Evolutionary conservation across 305 asterid species (phyloP), one percentile per base, ranked within the genome.

Genomic region (Fraxinus sp.): DNA sequence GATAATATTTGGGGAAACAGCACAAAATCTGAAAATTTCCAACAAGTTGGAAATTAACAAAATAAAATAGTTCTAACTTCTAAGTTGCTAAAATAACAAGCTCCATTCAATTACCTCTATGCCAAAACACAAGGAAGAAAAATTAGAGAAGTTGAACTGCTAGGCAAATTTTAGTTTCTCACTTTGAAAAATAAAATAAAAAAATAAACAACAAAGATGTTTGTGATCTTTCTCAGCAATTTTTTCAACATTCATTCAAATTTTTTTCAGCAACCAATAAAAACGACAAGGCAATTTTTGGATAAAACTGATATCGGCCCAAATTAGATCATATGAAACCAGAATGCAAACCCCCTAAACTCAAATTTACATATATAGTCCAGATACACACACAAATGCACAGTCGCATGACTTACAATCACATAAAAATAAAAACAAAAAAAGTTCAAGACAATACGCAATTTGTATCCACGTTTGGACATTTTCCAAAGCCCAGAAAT

Each of bases 401-500:
- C 86, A 86, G 41, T 78, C 79, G 33, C 77, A 77, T 57, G 43
- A 81, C 82, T 77, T 24, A 78, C 28, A 43, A 7, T 24, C 10
- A 80, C 32, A 77, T 39, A 52, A 43, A 84, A 4, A 37, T 3
- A 33, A 81, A 81, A 33, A 39, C 39, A 68, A 62, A 30, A 64
- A 76, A 55, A 33, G 68, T 22, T 66, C 66, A 78, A 90, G 81
- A 92, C 97, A 97, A 93, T 95, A 95, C 98, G 99, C 89, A 97
- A 87, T 89, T 97, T 97, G 82, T 97, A 97, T 49, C 98, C 97
- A 37, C 98, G 97, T 74, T 92, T 92, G 82, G 94, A 95, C 98
- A 97, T 97, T 85, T 80, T 79, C 55, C 20, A 26, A 30, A 46
- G 43, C 49, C 46, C 24, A 72, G 77, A 72, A 33, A 72, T 32